These are phyloP conservation scores for Guadua angustifolia DNA, from an alignment of 176 grass and related monocot genomes.

Conservation along the genomic window DNA sequence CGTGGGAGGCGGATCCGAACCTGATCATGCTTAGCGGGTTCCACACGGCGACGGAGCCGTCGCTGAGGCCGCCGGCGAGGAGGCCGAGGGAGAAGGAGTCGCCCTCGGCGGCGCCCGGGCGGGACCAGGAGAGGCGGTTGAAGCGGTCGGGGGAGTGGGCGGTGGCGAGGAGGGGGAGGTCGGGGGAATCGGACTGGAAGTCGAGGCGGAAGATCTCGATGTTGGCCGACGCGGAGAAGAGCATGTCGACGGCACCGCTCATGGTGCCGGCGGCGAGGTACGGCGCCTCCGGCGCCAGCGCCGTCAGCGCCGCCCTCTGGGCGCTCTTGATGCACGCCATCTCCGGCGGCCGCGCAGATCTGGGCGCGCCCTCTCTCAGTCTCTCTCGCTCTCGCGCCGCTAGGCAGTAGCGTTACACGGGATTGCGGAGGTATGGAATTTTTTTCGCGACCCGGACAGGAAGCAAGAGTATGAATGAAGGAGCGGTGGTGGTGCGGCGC, in stretches of 20 bases:
- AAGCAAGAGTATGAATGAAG: background rate
- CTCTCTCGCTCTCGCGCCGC: slow-evolving; percentile 28
- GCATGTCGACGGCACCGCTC: slow-evolving; percentile 81
- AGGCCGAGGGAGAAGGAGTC: slow-evolving; percentile 81
- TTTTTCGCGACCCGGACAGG: background rate
- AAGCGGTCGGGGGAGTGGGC: slow-evolving; percentile 84
- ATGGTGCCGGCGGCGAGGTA: slow-evolving; percentile 94
- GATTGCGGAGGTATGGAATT: background rate
- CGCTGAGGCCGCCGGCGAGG: slow-evolving; percentile 81
- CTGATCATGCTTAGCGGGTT: slow-evolving; percentile 85
- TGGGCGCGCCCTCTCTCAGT: slow-evolving; percentile 29
- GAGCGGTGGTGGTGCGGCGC: slow-evolving; percentile 32
- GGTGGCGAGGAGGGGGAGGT: slow-evolving; percentile 68
- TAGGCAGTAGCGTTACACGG: slow-evolving; percentile 23
- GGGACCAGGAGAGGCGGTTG: slow-evolving; percentile 89
- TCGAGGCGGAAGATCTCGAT: slow-evolving; percentile 98
- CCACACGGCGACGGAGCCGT: slow-evolving; percentile 89
- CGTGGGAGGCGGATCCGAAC: slow-evolving; percentile 51
- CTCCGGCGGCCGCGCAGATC: slow-evolving; percentile 57
- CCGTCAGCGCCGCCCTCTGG: slow-evolving; percentile 83
- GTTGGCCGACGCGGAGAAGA: slow-evolving; percentile 82
- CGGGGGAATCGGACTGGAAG: slow-evolving; percentile 83
- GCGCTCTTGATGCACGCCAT: slow-evolving; percentile 99
- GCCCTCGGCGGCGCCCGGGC: slow-evolving; percentile 49
- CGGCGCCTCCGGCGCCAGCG: slow-evolving; percentile 80